These are phyloP conservation scores for Cynanchum wilfordii DNA, from an alignment of 257 asterid species.

Conservation along the genomic window DNA sequence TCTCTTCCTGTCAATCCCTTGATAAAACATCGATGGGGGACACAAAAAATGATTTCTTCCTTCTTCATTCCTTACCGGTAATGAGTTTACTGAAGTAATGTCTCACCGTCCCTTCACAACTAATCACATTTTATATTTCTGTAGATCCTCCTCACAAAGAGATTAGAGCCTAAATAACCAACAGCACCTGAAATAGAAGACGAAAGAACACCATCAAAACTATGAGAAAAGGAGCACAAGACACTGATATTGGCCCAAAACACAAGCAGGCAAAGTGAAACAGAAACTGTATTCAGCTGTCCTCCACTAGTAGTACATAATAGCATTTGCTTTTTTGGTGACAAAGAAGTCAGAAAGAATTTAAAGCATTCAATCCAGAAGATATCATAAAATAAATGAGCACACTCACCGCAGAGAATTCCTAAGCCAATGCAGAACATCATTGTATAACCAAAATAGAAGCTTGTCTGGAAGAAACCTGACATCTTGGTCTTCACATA, in stretches of 20 bases:
- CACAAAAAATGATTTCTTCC: slow-evolving; percentile 14
- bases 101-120: slow-evolving; percentile 3
- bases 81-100: slow-evolving; percentile 7
- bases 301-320: background rate
- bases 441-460: slow-evolving; percentile 59
- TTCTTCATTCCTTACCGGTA: slow-evolving; percentile 7
- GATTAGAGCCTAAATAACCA: slow-evolving; percentile 85
- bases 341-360: background rate
- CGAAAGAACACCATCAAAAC: background rate
- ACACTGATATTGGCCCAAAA: background rate
- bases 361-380: background rate
- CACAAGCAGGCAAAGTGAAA: background rate
- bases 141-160: slow-evolving; percentile 94
- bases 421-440: slow-evolving; percentile 73
- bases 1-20: slow-evolving; percentile 16
- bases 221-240: background rate
- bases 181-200: slow-evolving; percentile 69
- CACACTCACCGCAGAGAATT: slow-evolving; percentile 67
- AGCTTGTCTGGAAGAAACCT: slow-evolving; percentile 67
- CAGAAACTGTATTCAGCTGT: background rate
- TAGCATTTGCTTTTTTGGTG: background rate
- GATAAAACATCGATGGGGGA: slow-evolving; percentile 5
- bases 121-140: slow-evolving; percentile 90
- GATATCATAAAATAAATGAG: background rate
- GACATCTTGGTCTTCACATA: slow-evolving; percentile 64